These are phyloP conservation scores for Psidium guajava DNA, from an alignment of 345 rosid genomes.

Conservation along the genomic window DNA sequence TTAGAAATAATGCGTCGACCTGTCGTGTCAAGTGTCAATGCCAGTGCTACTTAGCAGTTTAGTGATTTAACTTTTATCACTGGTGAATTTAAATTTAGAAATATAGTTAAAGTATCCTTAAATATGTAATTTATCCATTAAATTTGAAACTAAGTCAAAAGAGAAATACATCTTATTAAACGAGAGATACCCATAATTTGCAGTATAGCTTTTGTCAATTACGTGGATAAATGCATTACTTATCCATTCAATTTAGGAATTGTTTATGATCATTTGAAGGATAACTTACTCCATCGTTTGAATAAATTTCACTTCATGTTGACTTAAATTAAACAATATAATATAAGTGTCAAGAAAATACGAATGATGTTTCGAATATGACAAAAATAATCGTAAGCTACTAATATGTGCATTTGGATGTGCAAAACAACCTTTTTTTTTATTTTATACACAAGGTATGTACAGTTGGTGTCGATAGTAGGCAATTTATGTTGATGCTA, in stretches of 20 bases:
- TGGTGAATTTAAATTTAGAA: not conserved
- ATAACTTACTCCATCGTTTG: not conserved
- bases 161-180: not conserved
- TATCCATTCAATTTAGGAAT: not conserved
- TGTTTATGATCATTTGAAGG: not conserved
- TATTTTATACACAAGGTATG: not conserved
- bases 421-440: not conserved
- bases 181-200: not conserved
- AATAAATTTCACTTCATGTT: not conserved
- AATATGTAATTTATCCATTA: not conserved
- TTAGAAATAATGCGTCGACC: too few relatives aligned
- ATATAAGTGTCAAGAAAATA: not conserved
- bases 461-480: not conserved
- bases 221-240: not conserved
- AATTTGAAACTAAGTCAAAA: not conserved
- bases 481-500: not conserved
- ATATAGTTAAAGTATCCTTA: not conserved
- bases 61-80: not conserved
- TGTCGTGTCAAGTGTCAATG: too few relatives aligned
- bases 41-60: too few relatives aligned
- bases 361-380: not conserved
- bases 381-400: not conserved
- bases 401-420: not conserved
- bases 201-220: not conserved
- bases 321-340: not conserved